Base-by-base conservation (phyloP, 2,329 filamentous ascomycete genomes). In the Aspergillus spinulosporus region DNA sequence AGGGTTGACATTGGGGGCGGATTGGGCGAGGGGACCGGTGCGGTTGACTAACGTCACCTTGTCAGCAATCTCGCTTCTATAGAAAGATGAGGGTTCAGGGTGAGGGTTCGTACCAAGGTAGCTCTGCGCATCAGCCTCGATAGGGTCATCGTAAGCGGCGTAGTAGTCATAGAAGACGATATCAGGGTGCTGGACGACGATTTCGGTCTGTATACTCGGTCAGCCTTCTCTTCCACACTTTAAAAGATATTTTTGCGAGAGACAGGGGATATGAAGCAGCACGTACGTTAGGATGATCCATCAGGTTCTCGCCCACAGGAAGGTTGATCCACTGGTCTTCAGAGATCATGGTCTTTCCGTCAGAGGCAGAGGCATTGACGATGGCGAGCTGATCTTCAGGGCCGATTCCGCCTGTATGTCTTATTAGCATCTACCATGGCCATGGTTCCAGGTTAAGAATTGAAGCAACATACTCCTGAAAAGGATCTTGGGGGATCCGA, bases 401-500 rank as follows among this genome's bases (percentile, higher is more conserved):
- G 3, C 87, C 88, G 61, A 88, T 90, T 62, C 88, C 85, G 73
- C 60, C 60, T 62, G 39, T 12, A 37, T 39, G 2, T 31, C 21
- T 21, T 21, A 21, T 21, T 21, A 21, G 21, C 21, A 21, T 15
- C 11, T 7, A 8, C 6, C 12, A 7, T 12, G n/a, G 12, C 7
- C 5, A 26, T 28, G 28, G 4, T 7, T 8, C 7, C 15, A 43
- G 32, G 32, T 2, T 14, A 4, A 9, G 34, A 12, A 21, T 21
- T 21, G 21, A 21, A 21, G 21, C 21, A 5, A 29, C 48, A 29
- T 57, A 64, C 60, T 86, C 80, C 60, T 43, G 72, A 89, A 78
- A 2, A 90, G 79, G 46, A 91, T 76, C 72, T 88, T 88, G 11
- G 86, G 78, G 1, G 85, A 85, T n/a, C 86, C 86, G 59, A 90